Evolutionary conservation across 2,329 filamentous ascomycete species (phyloP).

Genomic region (Xylariomycetidae sp.): DNA sequence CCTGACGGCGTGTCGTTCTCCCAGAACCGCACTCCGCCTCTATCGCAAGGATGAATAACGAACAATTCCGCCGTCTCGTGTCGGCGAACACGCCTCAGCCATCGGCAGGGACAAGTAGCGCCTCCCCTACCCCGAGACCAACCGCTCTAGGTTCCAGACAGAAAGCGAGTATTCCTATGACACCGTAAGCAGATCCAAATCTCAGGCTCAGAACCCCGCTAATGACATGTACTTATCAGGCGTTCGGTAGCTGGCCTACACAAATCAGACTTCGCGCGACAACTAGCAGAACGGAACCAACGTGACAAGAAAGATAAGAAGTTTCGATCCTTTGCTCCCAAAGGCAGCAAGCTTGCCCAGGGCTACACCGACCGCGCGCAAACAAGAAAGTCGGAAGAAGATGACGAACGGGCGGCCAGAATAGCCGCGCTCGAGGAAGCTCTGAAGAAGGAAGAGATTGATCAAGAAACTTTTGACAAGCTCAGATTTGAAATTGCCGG

Average conservation of each 20-base stretch:
- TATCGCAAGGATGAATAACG: slow-evolving; percentile 97
- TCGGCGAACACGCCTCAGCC: slow-evolving; percentile 42
- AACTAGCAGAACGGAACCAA: slow-evolving; percentile 70
- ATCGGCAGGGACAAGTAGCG: slow-evolving; percentile 39
- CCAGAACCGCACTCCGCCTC: too few relatives aligned
- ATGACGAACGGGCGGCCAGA: slow-evolving; percentile 55
- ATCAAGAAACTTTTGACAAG: slow-evolving; percentile 71
- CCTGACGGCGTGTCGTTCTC: too few relatives aligned
- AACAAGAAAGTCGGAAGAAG: slow-evolving; percentile 49
- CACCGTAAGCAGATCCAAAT: slow-evolving; percentile 58
- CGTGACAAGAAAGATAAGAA: slow-evolving; percentile 58
- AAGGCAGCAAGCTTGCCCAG: slow-evolving; percentile 71
- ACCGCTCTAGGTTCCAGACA: slow-evolving; percentile 69
- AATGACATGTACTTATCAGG: slow-evolving; percentile 35
- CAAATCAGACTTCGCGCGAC: slow-evolving; percentile 72
- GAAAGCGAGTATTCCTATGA: slow-evolving; percentile 86
- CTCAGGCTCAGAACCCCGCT: slow-evolving; percentile 12
- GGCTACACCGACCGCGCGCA: slow-evolving; percentile 84
- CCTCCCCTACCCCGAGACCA: slow-evolving; percentile 34
- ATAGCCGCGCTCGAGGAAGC: slow-evolving; percentile 77
- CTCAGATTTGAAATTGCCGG: slow-evolving; percentile 73
- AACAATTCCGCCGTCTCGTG: slow-evolving; percentile 83
- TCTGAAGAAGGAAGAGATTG: slow-evolving; percentile 79
- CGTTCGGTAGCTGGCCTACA: slow-evolving; percentile 56
- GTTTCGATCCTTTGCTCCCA: slow-evolving; percentile 74